A percentile compares a stretch with the other conserved stretches of the same genome.
phyloP scores from a whole-genome alignment of 768 basidiomycete species.

The Sporobolomyces pararoseus region DNA sequence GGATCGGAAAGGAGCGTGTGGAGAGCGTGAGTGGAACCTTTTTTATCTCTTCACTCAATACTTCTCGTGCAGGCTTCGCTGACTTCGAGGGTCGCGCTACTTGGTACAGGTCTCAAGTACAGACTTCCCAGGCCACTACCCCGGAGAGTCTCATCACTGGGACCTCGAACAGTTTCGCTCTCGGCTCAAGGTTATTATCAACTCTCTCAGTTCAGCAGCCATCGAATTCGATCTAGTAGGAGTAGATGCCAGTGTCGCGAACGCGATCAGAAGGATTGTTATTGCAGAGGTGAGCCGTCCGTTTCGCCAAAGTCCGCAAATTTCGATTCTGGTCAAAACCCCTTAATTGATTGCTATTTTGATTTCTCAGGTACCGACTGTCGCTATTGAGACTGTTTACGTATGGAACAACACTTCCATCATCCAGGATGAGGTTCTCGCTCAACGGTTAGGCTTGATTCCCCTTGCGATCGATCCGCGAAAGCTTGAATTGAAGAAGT shows the following conservation, averaged over 20 bases:
- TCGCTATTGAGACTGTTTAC: constrained; percentile 86
- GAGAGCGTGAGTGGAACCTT: constrained; percentile 29
- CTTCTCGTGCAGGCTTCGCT: no score
- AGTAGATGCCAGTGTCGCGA: constrained; percentile 92
- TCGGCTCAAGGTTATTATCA: constrained; percentile 53
- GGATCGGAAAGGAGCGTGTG: constrained; percentile 40
- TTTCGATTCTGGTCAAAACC: no score
- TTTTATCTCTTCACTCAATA: background rate
- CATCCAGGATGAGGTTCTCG: constrained; percentile 86
- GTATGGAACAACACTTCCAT: constrained; percentile 92
- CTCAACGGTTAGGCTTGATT: constrained; percentile 85
- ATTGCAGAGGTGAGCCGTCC: constrained; percentile 74
- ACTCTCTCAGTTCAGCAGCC: constrained; percentile 45
- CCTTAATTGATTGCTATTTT: background rate
- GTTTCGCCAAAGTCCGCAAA: background rate
- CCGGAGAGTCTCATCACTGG: constrained; percentile 82
- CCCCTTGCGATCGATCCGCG: constrained; percentile 83
- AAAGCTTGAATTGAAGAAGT: constrained; percentile 55
- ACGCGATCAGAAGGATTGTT: constrained; percentile 84
- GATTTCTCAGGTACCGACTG: constrained; percentile 70
- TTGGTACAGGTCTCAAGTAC: constrained; percentile 83
- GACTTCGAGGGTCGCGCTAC: no score
- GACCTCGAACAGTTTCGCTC: constrained; percentile 67
- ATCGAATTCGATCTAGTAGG: constrained; percentile 94
- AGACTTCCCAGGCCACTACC: constrained; percentile 84